Evolutionary conservation across 148 eudicot species (phyloP).

Genomic region (Spergularia bocconei): DNA sequence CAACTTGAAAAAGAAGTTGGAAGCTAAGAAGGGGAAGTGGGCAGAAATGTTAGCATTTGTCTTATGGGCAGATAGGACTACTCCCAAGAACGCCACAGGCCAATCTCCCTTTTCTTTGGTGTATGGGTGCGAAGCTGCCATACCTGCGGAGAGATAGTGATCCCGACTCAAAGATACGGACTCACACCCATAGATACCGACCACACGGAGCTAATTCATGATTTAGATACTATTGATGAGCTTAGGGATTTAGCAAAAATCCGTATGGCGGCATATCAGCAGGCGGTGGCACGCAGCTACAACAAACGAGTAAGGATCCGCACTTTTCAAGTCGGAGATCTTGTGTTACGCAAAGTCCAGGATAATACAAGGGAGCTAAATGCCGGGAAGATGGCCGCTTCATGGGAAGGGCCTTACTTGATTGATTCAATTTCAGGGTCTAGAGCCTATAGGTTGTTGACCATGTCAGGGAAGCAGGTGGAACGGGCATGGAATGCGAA

Average conservation of each 20-base stretch:
- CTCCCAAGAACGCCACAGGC: background rate
- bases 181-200: background rate
- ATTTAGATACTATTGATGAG: background rate
- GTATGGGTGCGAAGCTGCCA: background rate
- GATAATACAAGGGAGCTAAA: no score
- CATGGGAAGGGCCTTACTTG: no score
- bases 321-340: background rate
- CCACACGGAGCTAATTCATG: background rate
- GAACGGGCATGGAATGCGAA: no score
- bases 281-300: background rate
- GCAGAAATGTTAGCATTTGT: background rate
- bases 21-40: background rate
- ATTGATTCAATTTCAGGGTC: no score
- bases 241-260: background rate
- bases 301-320: background rate
- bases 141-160: background rate
- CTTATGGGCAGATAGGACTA: background rate
- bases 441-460: no score
- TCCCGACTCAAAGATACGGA: background rate
- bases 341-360: background rate
- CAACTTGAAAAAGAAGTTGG: background rate
- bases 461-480: no score
- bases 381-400: no score
- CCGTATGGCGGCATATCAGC: background rate
- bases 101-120: background rate